Conservation (phyloP, 306 rosid genomes). For the Prosopis cineraria region DNA sequence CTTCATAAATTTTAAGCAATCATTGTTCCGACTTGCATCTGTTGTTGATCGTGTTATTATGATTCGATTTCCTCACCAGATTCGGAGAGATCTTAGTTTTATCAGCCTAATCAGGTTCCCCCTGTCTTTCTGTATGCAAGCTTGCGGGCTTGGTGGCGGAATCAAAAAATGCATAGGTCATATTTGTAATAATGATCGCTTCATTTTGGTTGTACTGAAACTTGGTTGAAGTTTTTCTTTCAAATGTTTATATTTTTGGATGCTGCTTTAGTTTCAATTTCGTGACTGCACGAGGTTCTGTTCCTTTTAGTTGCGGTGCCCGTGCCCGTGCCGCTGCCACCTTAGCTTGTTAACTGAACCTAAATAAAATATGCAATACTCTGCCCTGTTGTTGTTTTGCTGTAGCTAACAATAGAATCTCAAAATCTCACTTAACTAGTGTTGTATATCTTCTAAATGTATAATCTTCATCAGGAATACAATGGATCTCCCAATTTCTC, state of each 20-base stretch:
- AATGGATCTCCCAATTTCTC: not conserved
- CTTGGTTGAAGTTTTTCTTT: not conserved
- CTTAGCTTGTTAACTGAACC: not conserved
- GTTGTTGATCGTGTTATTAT: not conserved
- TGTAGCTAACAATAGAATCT: not conserved
- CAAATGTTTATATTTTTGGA: not conserved
- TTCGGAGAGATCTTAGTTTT: not conserved
- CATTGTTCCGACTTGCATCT: conserved; percentile 26
- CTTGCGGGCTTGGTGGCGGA: not conserved
- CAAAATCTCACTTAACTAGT: not conserved
- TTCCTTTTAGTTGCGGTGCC: no score
- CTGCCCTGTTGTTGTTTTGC: not conserved
- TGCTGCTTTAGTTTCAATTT: not conserved
- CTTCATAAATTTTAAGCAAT: conserved; percentile 25
- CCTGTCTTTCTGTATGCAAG: not conserved
- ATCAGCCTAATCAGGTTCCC: not conserved
- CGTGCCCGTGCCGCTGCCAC: not conserved
- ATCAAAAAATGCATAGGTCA: not conserved
- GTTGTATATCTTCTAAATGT: not conserved
- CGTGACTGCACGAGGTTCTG: not conserved
- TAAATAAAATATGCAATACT: not conserved
- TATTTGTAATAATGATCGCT: not conserved
- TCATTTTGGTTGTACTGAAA: not conserved
- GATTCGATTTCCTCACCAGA: not conserved
- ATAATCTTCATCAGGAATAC: not conserved